A percentile compares a stretch with the other conserved stretches of the same genome.
phyloP scores from a whole-genome alignment of 2,329 filamentous ascomycete genomes.

The Diatrype stigma region DNA sequence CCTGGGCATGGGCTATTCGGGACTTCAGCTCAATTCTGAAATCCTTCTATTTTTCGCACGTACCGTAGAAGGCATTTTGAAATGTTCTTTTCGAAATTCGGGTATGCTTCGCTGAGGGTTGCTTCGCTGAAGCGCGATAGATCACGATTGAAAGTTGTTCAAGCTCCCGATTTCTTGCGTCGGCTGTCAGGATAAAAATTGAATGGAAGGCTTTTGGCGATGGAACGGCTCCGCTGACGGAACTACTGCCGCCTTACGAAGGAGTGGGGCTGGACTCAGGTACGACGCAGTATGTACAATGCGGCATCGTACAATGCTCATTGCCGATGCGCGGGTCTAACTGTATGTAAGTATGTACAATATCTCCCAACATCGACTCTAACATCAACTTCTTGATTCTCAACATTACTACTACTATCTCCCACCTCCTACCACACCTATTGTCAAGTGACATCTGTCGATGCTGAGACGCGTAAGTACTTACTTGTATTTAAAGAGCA shows the following conservation, averaged over 20 bases:
- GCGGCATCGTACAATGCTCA: no score
- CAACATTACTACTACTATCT: no score
- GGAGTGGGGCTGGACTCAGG: not conserved
- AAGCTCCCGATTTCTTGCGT: no score
- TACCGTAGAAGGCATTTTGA: not conserved
- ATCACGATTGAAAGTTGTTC: no score
- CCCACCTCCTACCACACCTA: not conserved
- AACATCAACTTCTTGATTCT: no score
- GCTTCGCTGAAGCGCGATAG: not conserved
- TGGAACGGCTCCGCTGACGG: not conserved
- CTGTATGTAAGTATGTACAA: no score
- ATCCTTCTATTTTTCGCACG: not conserved
- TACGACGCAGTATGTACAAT: not conserved
- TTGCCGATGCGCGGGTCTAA: no score
- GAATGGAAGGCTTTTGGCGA: not conserved
- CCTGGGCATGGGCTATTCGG: no score
- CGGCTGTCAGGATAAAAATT: not conserved
- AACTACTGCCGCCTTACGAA: not conserved
- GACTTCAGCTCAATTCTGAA: no score
- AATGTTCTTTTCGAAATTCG: not conserved
- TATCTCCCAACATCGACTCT: no score
- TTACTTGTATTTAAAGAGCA: no score
- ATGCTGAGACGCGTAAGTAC: no score
- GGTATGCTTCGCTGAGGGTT: not conserved
- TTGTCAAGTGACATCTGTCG: not conserved